Percentiles rank a stretch among this genome's conserved stretches.
phyloP scores from a whole-genome alignment of 768 basidiomycete genomes.

The Crassisporium funariophilum region DNA sequence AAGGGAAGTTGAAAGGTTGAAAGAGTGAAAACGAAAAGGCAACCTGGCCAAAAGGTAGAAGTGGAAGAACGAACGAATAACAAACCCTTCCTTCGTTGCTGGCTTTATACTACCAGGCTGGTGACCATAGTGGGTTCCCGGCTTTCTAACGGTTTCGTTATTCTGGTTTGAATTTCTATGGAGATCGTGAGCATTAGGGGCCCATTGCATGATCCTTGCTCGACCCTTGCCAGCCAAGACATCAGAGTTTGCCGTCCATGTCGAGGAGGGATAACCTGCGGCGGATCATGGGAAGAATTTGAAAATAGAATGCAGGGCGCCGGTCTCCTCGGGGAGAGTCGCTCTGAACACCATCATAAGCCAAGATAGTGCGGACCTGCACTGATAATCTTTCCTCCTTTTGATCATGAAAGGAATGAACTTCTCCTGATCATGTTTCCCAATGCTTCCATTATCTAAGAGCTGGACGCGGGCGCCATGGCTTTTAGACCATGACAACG shows the following conservation, averaged over 20 bases:
- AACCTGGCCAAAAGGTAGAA: conserved; percentile 20
- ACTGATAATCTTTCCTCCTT: too few species aligned
- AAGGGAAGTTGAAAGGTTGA: conserved; percentile 7
- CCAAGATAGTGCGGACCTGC: too few species aligned
- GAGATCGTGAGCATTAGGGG: conserved; percentile 11
- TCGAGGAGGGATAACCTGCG: conserved; percentile 3
- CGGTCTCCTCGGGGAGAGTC: too few species aligned
- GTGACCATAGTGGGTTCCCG: too few species aligned
- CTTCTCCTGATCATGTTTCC: too few species aligned
- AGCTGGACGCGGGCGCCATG: too few species aligned
- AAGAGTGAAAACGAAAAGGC: conserved; percentile 11
- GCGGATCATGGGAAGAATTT: too few species aligned
- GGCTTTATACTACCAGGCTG: conserved; percentile 13
- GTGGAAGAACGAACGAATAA: conserved; percentile 12
- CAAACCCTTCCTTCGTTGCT: neutral
- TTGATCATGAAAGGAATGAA: too few species aligned
- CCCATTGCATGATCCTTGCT: neutral
- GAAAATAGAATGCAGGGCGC: too few species aligned
- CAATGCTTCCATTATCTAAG: too few species aligned
- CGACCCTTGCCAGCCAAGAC: neutral
- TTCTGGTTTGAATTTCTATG: conserved; percentile 15
- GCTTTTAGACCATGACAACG: too few species aligned
- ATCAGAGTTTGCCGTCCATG: conserved; percentile 1
- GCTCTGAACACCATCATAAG: too few species aligned
- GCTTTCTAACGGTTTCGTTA: conserved; percentile 1